Percentiles rank a stretch among this genome's conserved stretches.
phyloP scores from a whole-genome alignment of 2,329 filamentous ascomycete species.

The Xylaria sp. region DNA sequence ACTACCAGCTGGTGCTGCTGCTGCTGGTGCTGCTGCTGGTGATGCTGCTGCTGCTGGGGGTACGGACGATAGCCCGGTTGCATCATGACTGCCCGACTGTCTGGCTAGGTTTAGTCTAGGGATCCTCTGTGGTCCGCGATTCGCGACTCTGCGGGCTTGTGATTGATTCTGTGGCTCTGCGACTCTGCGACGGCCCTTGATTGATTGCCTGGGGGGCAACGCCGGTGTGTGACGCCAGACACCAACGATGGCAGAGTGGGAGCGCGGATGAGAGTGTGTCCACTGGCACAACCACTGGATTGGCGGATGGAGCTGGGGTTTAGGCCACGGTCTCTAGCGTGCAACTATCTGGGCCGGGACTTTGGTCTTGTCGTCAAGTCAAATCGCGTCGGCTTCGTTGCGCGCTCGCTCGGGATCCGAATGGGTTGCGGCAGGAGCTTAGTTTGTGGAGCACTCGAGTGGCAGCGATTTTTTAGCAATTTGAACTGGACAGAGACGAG shows the following conservation, averaged over 20 bases:
- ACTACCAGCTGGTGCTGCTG: slow-evolving; percentile 49
- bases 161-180: slow-evolving; percentile 10
- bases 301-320: slow-evolving; percentile 18
- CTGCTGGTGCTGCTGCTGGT: slow-evolving; percentile 54
- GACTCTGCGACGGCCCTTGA: slow-evolving; percentile 7
- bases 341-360: slow-evolving; percentile 17
- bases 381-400: slow-evolving; percentile 24
- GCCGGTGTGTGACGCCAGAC: slow-evolving; percentile 27
- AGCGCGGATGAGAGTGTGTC: slow-evolving; percentile 20
- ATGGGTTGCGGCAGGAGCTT: slow-evolving; percentile 19
- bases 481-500: slow-evolving; percentile 11
- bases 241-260: slow-evolving; percentile 13
- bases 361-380: slow-evolving; percentile 22
- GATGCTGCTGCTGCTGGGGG: slow-evolving; percentile 52
- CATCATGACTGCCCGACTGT: slow-evolving; percentile 46
- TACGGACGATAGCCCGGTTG: slow-evolving; percentile 60
- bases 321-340: slow-evolving; percentile 23
- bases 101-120: too few species aligned
- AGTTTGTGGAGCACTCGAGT: slow-evolving; percentile 23
- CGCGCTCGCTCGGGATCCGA: slow-evolving; percentile 7
- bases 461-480: not conserved
- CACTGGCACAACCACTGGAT: too few species aligned
- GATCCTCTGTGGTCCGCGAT: too few species aligned
- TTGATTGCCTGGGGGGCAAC: slow-evolving; percentile 20
- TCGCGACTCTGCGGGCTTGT: too few species aligned